A percentile compares a stretch with the other conserved stretches of the same genome.
Conservation (phyloP, 331 rosid genomes). For the Quercus lobata region DNA sequence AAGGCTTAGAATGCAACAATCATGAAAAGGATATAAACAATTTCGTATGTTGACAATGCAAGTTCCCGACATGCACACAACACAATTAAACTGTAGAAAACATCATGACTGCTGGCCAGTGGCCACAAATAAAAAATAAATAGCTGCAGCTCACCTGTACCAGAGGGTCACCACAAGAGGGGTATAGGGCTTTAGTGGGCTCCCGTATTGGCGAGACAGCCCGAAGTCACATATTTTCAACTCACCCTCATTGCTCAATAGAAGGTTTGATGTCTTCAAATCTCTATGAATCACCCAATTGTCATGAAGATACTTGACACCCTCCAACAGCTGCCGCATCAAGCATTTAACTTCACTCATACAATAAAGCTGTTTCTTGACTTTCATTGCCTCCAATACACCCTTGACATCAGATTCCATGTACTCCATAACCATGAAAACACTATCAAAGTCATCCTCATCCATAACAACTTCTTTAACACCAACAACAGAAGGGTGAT, state of each 20-base stretch:
- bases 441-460: slow-evolving; percentile 63
- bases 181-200: slow-evolving; percentile 81
- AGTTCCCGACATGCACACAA: neutral
- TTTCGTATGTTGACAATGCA: neutral
- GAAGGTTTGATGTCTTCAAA: slow-evolving; percentile 85
- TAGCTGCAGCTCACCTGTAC: slow-evolving; percentile 61
- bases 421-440: slow-evolving; percentile 94
- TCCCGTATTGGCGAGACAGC: slow-evolving; percentile 86
- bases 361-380: slow-evolving; percentile 53
- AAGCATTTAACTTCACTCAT: slow-evolving; percentile 75
- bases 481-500: slow-evolving; percentile 76
- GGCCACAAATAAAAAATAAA: neutral
- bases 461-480: slow-evolving; percentile 89
- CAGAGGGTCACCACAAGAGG: slow-evolving; percentile 87
- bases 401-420: slow-evolving; percentile 85
- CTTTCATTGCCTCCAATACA: slow-evolving; percentile 45
- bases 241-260: slow-evolving; percentile 66
- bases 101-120: neutral
- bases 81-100: neutral
- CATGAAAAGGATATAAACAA: neutral
- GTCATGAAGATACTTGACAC: slow-evolving; percentile 85
- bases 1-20: neutral
- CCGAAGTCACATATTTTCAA: slow-evolving; percentile 96
- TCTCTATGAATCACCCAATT: slow-evolving; percentile 97
- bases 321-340: slow-evolving; percentile 73